phyloP scores from a whole-genome alignment of 208 protist genomes.

The Trypanosoma brucei region DNA sequence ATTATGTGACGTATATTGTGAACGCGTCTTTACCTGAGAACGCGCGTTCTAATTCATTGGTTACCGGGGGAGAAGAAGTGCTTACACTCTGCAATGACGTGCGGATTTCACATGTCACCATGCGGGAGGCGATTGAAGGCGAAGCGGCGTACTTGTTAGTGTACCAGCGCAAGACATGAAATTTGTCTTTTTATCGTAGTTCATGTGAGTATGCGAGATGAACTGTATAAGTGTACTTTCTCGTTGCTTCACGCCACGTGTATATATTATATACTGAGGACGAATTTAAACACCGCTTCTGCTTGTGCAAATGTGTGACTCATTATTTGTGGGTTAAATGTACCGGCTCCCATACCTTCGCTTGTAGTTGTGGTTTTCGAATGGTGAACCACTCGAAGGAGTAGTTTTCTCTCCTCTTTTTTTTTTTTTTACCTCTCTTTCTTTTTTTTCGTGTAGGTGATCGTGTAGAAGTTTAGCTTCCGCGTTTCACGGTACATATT shows the following conservation, averaged over 20 bases:
- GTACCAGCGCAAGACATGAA: constrained; percentile 41
- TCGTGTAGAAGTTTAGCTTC: not conserved
- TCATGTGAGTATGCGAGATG: too few relatives aligned
- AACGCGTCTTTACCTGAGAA: not conserved
- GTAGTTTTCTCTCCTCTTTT: not conserved
- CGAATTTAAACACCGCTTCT: too few relatives aligned
- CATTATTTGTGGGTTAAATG: too few relatives aligned
- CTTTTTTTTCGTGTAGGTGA: constrained; percentile 1
- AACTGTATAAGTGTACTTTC: too few relatives aligned
- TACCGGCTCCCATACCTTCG: not conserved
- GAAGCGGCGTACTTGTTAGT: constrained; percentile 80
- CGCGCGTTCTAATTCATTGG: too few relatives aligned
- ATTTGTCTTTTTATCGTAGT: too few relatives aligned
- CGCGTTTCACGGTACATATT: too few relatives aligned
- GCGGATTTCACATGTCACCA: constrained; percentile 23
- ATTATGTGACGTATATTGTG: constrained; percentile 77
- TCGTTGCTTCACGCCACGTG: not conserved
- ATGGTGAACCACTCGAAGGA: too few relatives aligned
- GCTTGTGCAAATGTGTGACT: too few relatives aligned
- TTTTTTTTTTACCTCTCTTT: constrained; percentile 8
- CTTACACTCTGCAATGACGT: constrained; percentile 76
- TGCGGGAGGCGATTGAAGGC: constrained; percentile 25
- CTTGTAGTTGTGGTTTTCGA: not conserved
- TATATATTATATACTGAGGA: not conserved
- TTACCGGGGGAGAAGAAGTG: not conserved